Evolutionary conservation across 768 basidiomycete genomes (phyloP), one percentile per base, ranked within the genome.

Genomic region (Naganishia friedmannii): DNA sequence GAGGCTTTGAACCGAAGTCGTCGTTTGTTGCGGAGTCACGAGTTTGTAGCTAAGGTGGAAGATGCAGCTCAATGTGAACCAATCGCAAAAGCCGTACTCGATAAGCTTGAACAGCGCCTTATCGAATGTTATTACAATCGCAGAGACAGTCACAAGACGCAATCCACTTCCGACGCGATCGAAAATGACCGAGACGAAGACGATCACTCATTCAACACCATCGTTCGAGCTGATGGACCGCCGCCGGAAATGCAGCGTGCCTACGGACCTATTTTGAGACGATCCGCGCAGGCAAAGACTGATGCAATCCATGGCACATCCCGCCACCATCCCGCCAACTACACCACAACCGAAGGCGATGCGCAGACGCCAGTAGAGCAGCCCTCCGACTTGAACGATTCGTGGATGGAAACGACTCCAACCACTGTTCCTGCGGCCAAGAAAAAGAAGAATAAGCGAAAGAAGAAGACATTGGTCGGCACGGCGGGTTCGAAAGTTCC

Each of bases 391-490:
- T 51, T 51, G 48, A 21, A 63, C 15, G 60, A 63, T 13, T 29
- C 60, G 17, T 63, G 60, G 60, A 63, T 63, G 60, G 39, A 63
- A 42, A 1, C n/a, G n/a, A 15, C n/a, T 45, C 9, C 39, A 1
- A 21, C n/a, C 4, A 3, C 8, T 19, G 8, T 42, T 45, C 21
- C 39, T 26, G 39, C 19, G 9, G 26, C 60, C n/a, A 42, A 45
- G 39, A 23, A 39, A 15, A 63, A 63, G 39, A 63, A 63, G 42
- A 63, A 63, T 42, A 63, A 63, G 37, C 5, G 28, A 28, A 63
- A 45, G 60, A 63, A 63, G 60, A 63, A 63, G 39, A 12, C 39
- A 12, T 23, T 15, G 26, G 39, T n/a, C 3, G 37, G 34, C 7
- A 63, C 2, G 23, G 23, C 2, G 23, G 23, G 39, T 29, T 31